These are phyloP conservation scores for Thraustochytrium striatum DNA, from an alignment of 352 stramenopile genomes.

Conservation along the genomic window DNA sequence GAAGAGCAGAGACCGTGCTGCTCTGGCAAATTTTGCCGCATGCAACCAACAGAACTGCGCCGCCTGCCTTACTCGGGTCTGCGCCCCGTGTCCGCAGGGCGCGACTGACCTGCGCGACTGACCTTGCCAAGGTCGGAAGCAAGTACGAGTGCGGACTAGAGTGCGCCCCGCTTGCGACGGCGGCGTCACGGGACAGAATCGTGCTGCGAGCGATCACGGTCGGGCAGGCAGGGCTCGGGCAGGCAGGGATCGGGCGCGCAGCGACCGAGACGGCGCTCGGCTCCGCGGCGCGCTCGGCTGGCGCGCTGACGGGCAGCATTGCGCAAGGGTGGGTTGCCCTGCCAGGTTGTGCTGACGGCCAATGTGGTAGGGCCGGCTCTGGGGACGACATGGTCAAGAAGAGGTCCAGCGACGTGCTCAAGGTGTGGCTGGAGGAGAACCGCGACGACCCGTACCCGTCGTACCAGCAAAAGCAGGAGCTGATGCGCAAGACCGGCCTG, in stretches of 20 bases:
- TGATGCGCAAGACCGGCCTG: slow-evolving; percentile 70
- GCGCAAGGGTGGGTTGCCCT: neutral
- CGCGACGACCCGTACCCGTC: slow-evolving; percentile 64
- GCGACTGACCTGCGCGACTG: neutral
- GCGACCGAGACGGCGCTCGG: neutral
- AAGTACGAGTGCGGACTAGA: no score
- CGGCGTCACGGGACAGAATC: no score
- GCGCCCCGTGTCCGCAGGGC: neutral
- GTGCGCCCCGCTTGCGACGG: no score
- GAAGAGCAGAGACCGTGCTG: neutral
- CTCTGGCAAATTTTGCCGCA: neutral
- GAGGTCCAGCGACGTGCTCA: slow-evolving; percentile 4
- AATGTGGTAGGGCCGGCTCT: no score
- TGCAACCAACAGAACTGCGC: neutral
- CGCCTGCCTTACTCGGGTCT: neutral
- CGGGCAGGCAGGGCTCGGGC: neutral
- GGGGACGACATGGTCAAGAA: neutral
- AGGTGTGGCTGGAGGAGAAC: slow-evolving; percentile 23
- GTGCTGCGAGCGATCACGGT: neutral
- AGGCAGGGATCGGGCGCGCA: neutral
- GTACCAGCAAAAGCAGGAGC: slow-evolving; percentile 65
- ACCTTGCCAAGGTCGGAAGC: no score
- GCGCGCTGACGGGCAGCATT: neutral
- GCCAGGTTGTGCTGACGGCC: no score
- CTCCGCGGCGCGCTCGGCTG: neutral